phyloP scores from a whole-genome alignment of 1,284 basidiomycete genomes.

The Rugosomyces carneus region DNA sequence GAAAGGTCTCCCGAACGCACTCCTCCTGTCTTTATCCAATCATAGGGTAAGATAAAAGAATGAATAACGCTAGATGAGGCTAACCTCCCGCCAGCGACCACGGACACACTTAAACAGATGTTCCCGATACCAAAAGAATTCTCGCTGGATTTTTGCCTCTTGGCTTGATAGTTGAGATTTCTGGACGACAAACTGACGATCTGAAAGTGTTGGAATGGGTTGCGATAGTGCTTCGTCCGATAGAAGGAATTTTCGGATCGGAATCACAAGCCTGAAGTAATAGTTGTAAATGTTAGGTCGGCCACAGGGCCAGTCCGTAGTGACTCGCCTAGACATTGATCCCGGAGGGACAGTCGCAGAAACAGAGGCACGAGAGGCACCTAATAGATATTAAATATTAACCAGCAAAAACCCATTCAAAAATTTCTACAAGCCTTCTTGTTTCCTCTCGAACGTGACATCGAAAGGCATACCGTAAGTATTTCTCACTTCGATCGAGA shows the following conservation, averaged over 20 bases:
- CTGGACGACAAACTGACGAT: constrained; percentile 89
- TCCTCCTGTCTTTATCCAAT: constrained; percentile 57
- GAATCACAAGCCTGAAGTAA: constrained; percentile 66
- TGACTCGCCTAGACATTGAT: constrained; percentile 66
- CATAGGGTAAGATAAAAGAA: not conserved
- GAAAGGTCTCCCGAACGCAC: constrained; percentile 69
- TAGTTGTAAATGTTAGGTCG: constrained; percentile 2
- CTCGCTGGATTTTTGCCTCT: constrained; percentile 60
- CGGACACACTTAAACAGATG: constrained; percentile 65
- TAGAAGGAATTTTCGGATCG: constrained; percentile 66
- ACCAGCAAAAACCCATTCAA: not conserved
- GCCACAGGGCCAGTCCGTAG: constrained; percentile 6
- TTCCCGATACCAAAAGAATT: constrained; percentile 94
- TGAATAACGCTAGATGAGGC: constrained; percentile 12
- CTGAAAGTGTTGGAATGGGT: constrained; percentile 79
- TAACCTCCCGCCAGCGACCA: constrained; percentile 81
- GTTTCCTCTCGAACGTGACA: constrained; percentile 65
- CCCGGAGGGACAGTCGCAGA: constrained; percentile 74
- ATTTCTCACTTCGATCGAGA: constrained; percentile 84
- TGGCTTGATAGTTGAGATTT: constrained; percentile 57
- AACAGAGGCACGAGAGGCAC: constrained; percentile 35
- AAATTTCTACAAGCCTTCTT: constrained; percentile 38
- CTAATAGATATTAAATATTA: constrained; percentile 24
- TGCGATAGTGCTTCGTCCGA: constrained; percentile 49
- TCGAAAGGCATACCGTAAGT: constrained; percentile 87